Base-by-base conservation (phyloP, 164 flowering plant species). In the Piper longum region DNA sequence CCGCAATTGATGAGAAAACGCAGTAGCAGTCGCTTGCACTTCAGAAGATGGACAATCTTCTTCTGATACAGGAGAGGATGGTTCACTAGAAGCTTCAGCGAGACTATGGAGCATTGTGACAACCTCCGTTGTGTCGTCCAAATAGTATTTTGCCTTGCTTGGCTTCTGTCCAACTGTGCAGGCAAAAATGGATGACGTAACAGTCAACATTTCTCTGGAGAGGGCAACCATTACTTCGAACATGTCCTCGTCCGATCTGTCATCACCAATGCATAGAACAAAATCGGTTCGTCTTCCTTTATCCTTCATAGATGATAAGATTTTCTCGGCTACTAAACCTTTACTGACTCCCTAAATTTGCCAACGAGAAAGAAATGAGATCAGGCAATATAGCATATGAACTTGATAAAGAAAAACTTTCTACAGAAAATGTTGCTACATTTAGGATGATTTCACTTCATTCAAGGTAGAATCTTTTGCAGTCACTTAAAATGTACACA, bases 191-290 rank as follows among this genome's bases (percentile, higher is more conserved):
- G 76, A 68, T 19, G 78, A 57, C 44, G 63, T 67, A 26, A 74
- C 54, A 43, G 74, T 18, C 26, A 73, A 62, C 56, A 19, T 57
- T 6, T 52, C 56, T 16, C 63, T 18, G 11, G 11, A 66, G 45
- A 69, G 71, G 78, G 67, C 67, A 36, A 61, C 58, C 59, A 80
- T 80, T 14, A 66, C 72, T 69, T 80, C 83, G 62, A 80, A 80
- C 85, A 82, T 82, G 65, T 80, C 83, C 66, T 82, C 85, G 70
- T 80, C 83, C 2, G 83, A 80, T 78, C 83, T 74, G 52, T 82
- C 85, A 66, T 82, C 83, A 51, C 85, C 85, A 36, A 80, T 76
- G 57, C 83, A 80, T 51, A 80, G 66, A 44, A 77, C 77, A 67
- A 78, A 80, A 62, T 80, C 83, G 16, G 81, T 75, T 45, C 60